Conservation (phyloP, 306 rosid genomes). For the Mucuna pruriens region DNA sequence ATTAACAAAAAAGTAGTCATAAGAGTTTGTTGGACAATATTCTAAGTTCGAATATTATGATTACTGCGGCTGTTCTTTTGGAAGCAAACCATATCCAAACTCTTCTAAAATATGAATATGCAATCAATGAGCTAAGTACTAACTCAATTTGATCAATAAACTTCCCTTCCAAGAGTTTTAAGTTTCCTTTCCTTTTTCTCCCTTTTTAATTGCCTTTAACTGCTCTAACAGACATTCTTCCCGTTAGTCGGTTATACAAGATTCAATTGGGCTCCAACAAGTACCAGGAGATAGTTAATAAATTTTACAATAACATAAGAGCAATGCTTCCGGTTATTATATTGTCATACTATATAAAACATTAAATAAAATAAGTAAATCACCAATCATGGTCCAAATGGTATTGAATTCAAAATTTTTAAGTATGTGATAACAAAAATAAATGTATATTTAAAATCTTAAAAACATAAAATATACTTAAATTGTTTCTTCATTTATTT, state of each 20-base stretch:
- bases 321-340: too few species aligned
- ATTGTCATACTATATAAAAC: too few species aligned
- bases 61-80: slow-evolving; percentile 38
- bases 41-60: slow-evolving; percentile 30
- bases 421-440: too few species aligned
- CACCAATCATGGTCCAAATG: too few species aligned
- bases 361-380: too few species aligned
- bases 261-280: neutral
- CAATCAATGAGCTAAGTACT: slow-evolving; percentile 4
- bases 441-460: too few species aligned
- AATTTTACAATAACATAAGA: too few species aligned
- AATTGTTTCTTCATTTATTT: too few species aligned
- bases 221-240: neutral
- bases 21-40: slow-evolving; percentile 32
- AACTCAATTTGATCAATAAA: neutral
- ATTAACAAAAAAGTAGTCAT: slow-evolving; percentile 35
- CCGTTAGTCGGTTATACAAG: neutral
- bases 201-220: neutral
- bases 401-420: too few species aligned
- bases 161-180: neutral
- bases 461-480: too few species aligned
- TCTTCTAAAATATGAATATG: neutral
- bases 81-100: slow-evolving; percentile 38
- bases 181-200: neutral
- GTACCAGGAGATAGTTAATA: neutral